Percentiles rank a stretch among this genome's conserved stretches.
phyloP scores from a whole-genome alignment of 164 flowering plant genomes.

The Euptelea pleiosperma region DNA sequence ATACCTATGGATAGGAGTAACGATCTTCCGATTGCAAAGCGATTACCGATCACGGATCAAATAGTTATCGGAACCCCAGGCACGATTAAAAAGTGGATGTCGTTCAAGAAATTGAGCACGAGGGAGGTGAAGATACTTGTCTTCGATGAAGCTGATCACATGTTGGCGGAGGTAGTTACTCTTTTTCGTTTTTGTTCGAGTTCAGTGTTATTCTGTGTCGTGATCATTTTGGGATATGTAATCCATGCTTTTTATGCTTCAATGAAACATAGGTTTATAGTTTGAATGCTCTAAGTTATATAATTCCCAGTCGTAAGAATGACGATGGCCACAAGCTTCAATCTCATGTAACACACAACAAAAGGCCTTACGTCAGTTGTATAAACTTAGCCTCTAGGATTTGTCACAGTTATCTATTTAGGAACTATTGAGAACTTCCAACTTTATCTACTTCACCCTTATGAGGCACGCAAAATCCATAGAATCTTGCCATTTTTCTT shows the following conservation, averaged over 20 bases:
- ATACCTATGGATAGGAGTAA: constrained; percentile 51
- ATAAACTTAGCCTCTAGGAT: too few species aligned
- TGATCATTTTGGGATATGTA: not conserved
- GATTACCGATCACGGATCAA: constrained; percentile 55
- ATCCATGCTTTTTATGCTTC: too few species aligned
- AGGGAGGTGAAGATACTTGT: constrained; percentile 71
- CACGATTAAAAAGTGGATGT: constrained; percentile 66
- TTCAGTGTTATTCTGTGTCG: not conserved
- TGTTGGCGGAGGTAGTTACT: constrained; percentile 76
- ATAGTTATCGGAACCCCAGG: constrained; percentile 98
- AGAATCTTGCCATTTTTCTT: too few species aligned
- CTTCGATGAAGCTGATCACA: constrained; percentile 98
- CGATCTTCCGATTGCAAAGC: constrained; percentile 33
- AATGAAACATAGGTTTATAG: not conserved
- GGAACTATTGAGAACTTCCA: too few species aligned
- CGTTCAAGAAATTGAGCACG: constrained; percentile 45
- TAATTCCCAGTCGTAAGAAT: not conserved
- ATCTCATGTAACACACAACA: too few species aligned
- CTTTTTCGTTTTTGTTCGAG: not conserved
- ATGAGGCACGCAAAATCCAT: too few species aligned
- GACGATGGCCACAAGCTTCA: not conserved
- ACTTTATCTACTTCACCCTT: too few species aligned
- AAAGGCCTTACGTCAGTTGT: too few species aligned
- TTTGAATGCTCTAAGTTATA: not conserved
- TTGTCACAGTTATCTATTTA: too few species aligned